Evolutionary conservation across 768 basidiomycete genomes (phyloP).

Genomic region (Boletus tylopilopsis): DNA sequence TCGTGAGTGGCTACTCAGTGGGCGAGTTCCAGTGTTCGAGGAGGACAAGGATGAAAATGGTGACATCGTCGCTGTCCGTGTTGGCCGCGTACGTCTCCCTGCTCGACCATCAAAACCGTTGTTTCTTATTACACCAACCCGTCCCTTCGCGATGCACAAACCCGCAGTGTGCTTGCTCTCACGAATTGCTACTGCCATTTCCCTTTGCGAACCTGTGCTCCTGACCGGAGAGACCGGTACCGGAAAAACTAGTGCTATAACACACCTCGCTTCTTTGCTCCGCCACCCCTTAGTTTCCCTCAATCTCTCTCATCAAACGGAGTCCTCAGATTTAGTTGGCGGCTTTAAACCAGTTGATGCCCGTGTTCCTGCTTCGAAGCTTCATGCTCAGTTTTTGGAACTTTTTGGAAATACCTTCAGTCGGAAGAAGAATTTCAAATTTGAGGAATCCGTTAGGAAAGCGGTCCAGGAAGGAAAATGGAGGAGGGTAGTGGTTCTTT

Average conservation of each 20-base stretch:
- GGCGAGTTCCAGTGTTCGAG: constrained; percentile 63
- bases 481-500: constrained; percentile 78
- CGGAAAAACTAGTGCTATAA: constrained; percentile 92
- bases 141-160: constrained; percentile 86
- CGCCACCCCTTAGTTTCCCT: constrained; percentile 77
- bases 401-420: constrained; percentile 88
- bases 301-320: constrained; percentile 95
- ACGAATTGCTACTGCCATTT: constrained; percentile 70
- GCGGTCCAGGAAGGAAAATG: constrained; percentile 82
- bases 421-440: constrained; percentile 82
- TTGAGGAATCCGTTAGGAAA: constrained; percentile 76
- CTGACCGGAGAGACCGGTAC: constrained; percentile 99
- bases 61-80: constrained; percentile 48
- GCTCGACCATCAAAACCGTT: constrained; percentile 39
- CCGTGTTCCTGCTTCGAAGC: constrained; percentile 62
- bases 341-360: constrained; percentile 97
- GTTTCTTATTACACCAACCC: constrained; percentile 31
- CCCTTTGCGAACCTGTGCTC: constrained; percentile 77
- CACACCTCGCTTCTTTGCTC: constrained; percentile 80
- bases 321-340: constrained; percentile 89
- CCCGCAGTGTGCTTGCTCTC: constrained; percentile 79
- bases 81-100: constrained; percentile 60
- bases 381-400: constrained; percentile 73
- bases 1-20: constrained; percentile 63
- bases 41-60: constrained; percentile 68